Evolutionary conservation across 495 filamentous ascomycete genomes (phyloP).

Genomic region (Lichina pygmaea): DNA sequence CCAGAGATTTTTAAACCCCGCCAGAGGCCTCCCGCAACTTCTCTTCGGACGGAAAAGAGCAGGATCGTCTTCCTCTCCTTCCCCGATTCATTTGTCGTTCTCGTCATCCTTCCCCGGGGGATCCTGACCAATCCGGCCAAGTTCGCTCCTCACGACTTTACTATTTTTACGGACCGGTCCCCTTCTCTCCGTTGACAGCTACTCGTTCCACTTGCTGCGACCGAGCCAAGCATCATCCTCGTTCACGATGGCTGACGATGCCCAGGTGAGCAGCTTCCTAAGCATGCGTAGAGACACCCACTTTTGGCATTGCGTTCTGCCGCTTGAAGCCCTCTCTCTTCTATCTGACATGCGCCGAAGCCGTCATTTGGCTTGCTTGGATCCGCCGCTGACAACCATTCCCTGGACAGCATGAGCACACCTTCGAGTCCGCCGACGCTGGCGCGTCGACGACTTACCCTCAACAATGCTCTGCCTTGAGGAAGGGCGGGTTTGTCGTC

Average conservation of each 20-base stretch:
- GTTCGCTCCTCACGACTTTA: not conserved
- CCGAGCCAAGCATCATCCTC: conserved; percentile 7
- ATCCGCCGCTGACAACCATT: not conserved
- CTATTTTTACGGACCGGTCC: not conserved
- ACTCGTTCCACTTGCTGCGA: not conserved
- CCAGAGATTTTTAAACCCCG: no score
- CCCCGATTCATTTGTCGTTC: not conserved
- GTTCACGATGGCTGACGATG: conserved; percentile 21
- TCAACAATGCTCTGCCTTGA: conserved; percentile 97
- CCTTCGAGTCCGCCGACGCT: conserved; percentile 77
- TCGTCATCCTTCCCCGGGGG: not conserved
- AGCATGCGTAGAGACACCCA: not conserved
- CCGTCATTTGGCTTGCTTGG: conserved; percentile 1
- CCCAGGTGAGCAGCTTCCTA: conserved; percentile 19
- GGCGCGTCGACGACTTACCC: conserved; percentile 84
- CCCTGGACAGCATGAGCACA: conserved; percentile 47
- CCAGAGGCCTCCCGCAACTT: no score
- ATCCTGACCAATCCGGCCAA: not conserved
- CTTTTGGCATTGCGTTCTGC: not conserved
- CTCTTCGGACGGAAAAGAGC: no score
- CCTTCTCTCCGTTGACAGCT: not conserved
- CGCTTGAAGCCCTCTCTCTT: not conserved
- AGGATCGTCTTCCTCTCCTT: no score
- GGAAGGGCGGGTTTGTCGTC: conserved; percentile 94
- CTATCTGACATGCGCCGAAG: not conserved